Evolutionary conservation across 306 rosid genomes (phyloP), one percentile per base, ranked within the genome.

Genomic region (Amphicarpaea edgeworthii): DNA sequence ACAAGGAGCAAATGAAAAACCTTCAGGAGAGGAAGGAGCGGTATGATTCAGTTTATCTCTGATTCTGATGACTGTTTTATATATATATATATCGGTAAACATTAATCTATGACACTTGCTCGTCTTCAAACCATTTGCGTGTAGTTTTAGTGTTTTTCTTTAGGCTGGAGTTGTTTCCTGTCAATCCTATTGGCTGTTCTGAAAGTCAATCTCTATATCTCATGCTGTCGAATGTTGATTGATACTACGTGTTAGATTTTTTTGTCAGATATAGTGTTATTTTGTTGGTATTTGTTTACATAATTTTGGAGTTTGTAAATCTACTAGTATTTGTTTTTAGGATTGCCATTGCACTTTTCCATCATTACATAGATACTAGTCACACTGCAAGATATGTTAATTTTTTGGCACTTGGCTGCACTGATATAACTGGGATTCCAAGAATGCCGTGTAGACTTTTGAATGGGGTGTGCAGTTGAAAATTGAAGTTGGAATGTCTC

Each of bases 1-100:
- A 96, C 85, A 96, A 96, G 88, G 99, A 92, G 87, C 98, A 96
- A 79, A 92, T 85, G 98, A 96, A 90, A 88, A 92, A 73, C 72
- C 89, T 96, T 65, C 98, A 90, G 81, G 99, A 96, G 76, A 90
- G 99, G 86, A 95, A 75, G 78, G 99, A 95, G 70, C 86, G 99
- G 99, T 95, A 85, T 70, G 89, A 10, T 70, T 46, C 20, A 3
- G 30, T 77, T 64, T 23, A 59, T 51, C 10, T 30, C 0, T 34
- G 61, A 49, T 64, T 72, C 42, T 60, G 61, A 58, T 73, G 10
- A 21, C 11, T 24, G 11, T 57, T 77, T 68, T 26, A 20, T 51
- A 32, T 40, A 2, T 32, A 2, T 37, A 6, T 40, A 38, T 9
- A 68, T 42, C 1, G 1, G 16, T 16, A 70, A 57, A 30, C n/a